phyloP scores from a whole-genome alignment of 495 filamentous ascomycete species.

The Aspergillus nanangensis region DNA sequence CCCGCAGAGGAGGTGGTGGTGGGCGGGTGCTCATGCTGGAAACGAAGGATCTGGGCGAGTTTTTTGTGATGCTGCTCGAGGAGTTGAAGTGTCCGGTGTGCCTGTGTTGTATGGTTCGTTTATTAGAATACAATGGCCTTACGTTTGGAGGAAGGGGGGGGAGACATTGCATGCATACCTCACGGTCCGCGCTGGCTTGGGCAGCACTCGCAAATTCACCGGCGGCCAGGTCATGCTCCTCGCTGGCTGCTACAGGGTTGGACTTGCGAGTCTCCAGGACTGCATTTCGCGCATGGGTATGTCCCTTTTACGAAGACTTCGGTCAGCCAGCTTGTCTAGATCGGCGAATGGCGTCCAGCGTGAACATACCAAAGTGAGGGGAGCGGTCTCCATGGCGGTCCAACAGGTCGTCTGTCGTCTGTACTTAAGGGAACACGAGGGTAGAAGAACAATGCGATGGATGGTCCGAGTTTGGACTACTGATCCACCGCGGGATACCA shows the following conservation, averaged over 20 bases:
- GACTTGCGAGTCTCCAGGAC: conserved; percentile 71
- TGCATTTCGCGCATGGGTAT: conserved; percentile 80
- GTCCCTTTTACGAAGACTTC: conserved; percentile 60
- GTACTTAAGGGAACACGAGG: too few relatives aligned
- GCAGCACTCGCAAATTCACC: conserved; percentile 84
- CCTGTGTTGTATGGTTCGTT: conserved; percentile 34
- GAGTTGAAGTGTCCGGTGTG: conserved; percentile 73
- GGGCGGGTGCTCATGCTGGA: conserved; percentile 56
- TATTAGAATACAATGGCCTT: neutral
- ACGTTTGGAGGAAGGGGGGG: neutral
- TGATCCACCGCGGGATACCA: too few relatives aligned
- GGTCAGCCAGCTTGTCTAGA: too few relatives aligned
- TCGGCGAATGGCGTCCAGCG: neutral
- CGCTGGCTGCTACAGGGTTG: conserved; percentile 73
- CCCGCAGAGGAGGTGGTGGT: conserved; percentile 16
- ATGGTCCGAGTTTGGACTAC: too few relatives aligned
- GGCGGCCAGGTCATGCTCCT: conserved; percentile 85
- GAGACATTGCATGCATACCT: conserved; percentile 42
- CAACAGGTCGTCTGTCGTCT: neutral
- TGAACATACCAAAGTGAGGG: conserved; percentile 50
- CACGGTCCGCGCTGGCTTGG: conserved; percentile 66
- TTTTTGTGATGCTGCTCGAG: conserved; percentile 83
- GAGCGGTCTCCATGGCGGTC: conserved; percentile 54
- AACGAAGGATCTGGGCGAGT: conserved; percentile 72
- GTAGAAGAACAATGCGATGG: too few relatives aligned